Base-by-base conservation (phyloP, 345 rosid genomes). In the Euphorbia pulcherrima region DNA sequence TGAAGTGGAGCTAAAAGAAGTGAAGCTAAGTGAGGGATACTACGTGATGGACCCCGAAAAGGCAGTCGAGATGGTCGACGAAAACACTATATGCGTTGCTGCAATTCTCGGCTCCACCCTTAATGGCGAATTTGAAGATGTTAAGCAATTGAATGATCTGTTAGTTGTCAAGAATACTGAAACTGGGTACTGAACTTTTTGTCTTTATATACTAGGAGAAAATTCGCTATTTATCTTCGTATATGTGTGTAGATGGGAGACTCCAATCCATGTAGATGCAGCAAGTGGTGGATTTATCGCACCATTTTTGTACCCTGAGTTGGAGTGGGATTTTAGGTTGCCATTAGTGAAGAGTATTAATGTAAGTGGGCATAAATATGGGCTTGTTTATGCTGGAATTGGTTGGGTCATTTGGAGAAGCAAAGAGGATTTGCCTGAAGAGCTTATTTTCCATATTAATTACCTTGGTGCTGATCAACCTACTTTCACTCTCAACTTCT, bases 381-480 rank as follows among this genome's bases (percentile, higher is more conserved):
- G 77, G 5, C 64, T 68, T 21, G 77, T 74, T n/a, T 74, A 74
- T 56, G 77, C 77, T 59, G 73, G 73, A 0, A 53, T 74, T 68
- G 77, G 77, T 5, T 74, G 77, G 73, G 33, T 62, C 47, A 56
- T 74, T 68, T 74, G 77, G 77, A 68, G 77, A 28, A 74, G 59
- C 72, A 74, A 68, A 62, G 77, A 68, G 39, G 77, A 74, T 30
- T 68, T 74, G 73, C 77, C 77, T 33, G 73, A 74, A 63, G 77
- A 74, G 16, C 77, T 74, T 29, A 74, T 74, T 51, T 74, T 74
- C 73, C 73, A 68, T 16, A 74, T 74, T 67, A 74, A 74, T 47
- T 74, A 74, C n/a, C 73, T 74, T 18, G 77, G 77, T 41, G 69
- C 77, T 63, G 77, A 74, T 74, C 77, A 74, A 14, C 77, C 77